These are phyloP conservation scores for Cicer arietinum DNA, from an alignment of 306 rosid genomes.

Conservation along the genomic window DNA sequence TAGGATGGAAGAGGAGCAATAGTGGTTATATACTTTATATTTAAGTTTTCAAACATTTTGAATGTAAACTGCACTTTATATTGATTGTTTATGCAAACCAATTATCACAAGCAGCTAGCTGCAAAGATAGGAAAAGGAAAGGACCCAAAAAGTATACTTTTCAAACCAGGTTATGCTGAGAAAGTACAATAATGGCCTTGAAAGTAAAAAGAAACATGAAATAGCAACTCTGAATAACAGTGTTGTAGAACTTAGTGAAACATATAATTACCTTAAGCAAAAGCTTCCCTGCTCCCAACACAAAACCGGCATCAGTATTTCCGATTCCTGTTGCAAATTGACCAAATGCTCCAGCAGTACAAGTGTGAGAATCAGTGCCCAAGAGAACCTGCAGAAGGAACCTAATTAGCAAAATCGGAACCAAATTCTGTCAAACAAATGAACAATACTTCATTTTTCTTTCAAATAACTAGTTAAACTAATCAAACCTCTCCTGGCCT, in stretches of 20 bases:
- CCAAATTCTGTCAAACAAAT: constrained; percentile 30
- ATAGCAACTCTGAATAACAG: constrained; percentile 20
- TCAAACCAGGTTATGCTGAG: constrained; percentile 1
- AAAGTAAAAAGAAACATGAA: constrained; percentile 12
- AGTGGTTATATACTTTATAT: background rate
- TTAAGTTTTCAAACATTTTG: background rate
- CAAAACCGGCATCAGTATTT: constrained; percentile 93
- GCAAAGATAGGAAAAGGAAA: constrained; percentile 4
- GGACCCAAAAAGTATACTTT: background rate
- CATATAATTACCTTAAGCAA: constrained; percentile 71
- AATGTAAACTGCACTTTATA: background rate
- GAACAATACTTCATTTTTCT: constrained; percentile 10
- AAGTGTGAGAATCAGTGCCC: constrained; percentile 98
- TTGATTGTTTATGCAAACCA: constrained; percentile 23
- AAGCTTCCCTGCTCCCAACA: constrained; percentile 88
- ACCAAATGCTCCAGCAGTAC: constrained; percentile 99
- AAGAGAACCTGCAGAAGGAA: constrained; percentile 68
- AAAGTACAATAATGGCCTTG: constrained; percentile 2
- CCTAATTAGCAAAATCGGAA: constrained; percentile 36
- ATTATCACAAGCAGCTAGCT: background rate
- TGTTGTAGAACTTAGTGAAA: constrained; percentile 19
- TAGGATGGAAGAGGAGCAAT: background rate
- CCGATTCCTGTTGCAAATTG: constrained; percentile 98
- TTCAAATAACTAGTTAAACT: constrained; percentile 33
- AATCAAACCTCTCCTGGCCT: constrained; percentile 94